Evolutionary conservation across 805 yeast species (phyloP).

Genomic region (Teunomyces lycoperdinae): DNA sequence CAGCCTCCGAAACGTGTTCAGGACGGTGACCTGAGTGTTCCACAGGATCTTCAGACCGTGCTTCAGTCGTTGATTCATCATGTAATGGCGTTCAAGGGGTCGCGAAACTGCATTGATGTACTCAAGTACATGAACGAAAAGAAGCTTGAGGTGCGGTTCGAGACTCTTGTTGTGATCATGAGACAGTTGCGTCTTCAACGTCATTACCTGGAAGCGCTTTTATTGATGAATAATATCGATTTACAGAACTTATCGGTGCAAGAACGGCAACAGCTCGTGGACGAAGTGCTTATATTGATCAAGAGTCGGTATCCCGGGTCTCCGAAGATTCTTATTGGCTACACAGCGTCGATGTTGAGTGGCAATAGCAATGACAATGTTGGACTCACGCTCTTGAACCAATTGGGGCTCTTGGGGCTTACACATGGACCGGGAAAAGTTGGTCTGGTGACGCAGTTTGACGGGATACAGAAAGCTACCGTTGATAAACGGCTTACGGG

Average conservation of each 20-base stretch:
- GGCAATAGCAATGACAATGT: slow-evolving; percentile 7
- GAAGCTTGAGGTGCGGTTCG: slow-evolving; percentile 21
- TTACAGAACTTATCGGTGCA: slow-evolving; percentile 14
- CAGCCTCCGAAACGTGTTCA: background rate
- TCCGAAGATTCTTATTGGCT: slow-evolving; percentile 37
- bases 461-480: slow-evolving; percentile 25
- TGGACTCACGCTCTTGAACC: slow-evolving; percentile 22
- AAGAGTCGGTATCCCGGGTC: slow-evolving; percentile 25
- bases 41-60: slow-evolving; percentile 24
- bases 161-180: slow-evolving; percentile 26
- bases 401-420: slow-evolving; percentile 24
- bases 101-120: slow-evolving; percentile 29
- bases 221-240: slow-evolving; percentile 30
- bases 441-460: slow-evolving; percentile 11
- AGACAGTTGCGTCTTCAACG: slow-evolving; percentile 26
- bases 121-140: slow-evolving; percentile 31
- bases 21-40: slow-evolving; percentile 9
- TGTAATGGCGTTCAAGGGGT: slow-evolving; percentile 37
- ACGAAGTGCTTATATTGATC: slow-evolving; percentile 33
- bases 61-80: slow-evolving; percentile 28
- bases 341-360: slow-evolving; percentile 28
- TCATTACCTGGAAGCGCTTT: slow-evolving; percentile 32
- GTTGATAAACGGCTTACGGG: slow-evolving; percentile 26
- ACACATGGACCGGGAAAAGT: slow-evolving; percentile 20
- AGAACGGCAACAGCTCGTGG: slow-evolving; percentile 21